Evolutionary conservation across 2,329 filamentous ascomycete species (phyloP).

Genomic region (Sporothrix variecibatus): DNA sequence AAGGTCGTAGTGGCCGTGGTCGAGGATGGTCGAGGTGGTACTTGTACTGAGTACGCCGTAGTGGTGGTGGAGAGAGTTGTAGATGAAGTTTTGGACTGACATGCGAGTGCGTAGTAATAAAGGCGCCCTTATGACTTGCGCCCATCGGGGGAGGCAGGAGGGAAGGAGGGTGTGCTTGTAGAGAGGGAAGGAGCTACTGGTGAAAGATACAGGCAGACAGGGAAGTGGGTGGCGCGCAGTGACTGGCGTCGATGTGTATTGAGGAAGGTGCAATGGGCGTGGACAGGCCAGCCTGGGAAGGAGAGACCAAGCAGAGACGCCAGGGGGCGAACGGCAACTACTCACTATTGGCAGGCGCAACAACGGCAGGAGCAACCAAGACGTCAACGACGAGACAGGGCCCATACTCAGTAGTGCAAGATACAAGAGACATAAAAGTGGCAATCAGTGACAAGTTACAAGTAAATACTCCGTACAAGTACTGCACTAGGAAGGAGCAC

Average conservation of each 20-base stretch:
- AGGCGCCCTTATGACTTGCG: slow-evolving; percentile 6
- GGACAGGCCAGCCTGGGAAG: background rate
- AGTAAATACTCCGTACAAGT: slow-evolving; percentile 6
- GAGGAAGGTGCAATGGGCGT: slow-evolving; percentile 6
- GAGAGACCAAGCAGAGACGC: background rate
- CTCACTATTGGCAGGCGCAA: background rate
- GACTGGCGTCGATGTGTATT: background rate
- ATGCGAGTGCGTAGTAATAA: slow-evolving; percentile 10
- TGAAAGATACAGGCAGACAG: background rate
- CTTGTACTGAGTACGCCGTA: background rate
- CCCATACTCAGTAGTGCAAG: no score
- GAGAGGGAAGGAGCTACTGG: slow-evolving; percentile 10
- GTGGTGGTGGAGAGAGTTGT: background rate
- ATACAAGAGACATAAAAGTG: background rate
- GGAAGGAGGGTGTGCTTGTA: slow-evolving; percentile 2
- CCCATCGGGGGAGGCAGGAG: slow-evolving; percentile 1
- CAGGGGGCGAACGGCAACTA: background rate
- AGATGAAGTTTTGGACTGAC: background rate
- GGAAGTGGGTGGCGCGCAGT: background rate
- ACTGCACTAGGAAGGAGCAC: background rate
- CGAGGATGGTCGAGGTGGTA: background rate
- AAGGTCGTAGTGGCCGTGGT: background rate
- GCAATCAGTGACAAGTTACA: background rate
- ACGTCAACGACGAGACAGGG: no score
- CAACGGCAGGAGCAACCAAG: background rate